phyloP scores from a whole-genome alignment of 495 filamentous ascomycete genomes.

The Parathielavia appendiculata region DNA sequence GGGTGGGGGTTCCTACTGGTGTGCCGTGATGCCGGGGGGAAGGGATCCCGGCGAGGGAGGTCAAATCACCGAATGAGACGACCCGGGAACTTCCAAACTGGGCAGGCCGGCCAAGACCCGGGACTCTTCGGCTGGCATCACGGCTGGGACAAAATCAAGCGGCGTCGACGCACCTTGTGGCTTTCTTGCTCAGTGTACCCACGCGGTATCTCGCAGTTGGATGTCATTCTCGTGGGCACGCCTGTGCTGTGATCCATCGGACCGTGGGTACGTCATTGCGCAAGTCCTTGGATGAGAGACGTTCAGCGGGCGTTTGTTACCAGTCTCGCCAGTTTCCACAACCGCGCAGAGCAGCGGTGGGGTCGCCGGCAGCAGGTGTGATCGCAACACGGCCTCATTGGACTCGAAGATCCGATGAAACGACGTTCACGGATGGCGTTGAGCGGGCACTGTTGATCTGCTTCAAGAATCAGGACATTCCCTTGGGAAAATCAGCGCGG shows the following conservation, averaged over 20 bases:
- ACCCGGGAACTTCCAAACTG: conserved; percentile 9
- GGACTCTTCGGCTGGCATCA: background rate
- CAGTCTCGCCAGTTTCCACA: background rate
- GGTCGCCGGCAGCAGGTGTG: conserved; percentile 4
- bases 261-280: background rate
- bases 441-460: conserved; percentile 6
- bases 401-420: conserved; percentile 5
- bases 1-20: background rate
- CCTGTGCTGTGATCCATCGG: background rate
- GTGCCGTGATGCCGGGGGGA: background rate
- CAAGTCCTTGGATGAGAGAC: background rate
- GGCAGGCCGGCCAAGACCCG: conserved; percentile 9
- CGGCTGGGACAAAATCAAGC: conserved; percentile 1
- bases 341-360: background rate
- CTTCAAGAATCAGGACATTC: background rate
- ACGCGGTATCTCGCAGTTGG: background rate
- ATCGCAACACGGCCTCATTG: background rate
- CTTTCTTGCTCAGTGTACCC: background rate
- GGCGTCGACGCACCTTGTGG: conserved; percentile 1
- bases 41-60: conserved; percentile 1
- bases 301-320: background rate
- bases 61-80: conserved; percentile 14
- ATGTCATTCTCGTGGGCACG: background rate
- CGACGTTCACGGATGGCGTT: background rate
- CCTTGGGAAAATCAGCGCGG: background rate